Evolutionary conservation across 768 basidiomycete genomes (phyloP), one percentile per base, ranked within the genome.

Genomic region (Kwoniella dejecticola): DNA sequence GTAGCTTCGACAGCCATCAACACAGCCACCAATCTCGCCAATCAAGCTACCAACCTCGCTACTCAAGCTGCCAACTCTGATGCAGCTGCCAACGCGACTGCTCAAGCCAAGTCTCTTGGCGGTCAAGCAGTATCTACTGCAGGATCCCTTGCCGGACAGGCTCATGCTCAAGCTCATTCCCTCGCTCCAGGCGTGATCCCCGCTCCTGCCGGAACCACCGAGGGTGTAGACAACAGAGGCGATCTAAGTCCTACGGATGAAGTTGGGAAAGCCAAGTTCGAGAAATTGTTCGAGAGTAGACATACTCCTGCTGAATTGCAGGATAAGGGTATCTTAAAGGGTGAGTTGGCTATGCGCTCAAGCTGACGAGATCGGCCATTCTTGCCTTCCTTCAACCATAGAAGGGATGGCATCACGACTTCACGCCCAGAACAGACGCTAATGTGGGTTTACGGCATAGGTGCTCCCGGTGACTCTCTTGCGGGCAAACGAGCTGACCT

Each of bases 311-410:
- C 82, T 40, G 84, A 87, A 44, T 81, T 89, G 44, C 81, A 88
- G 62, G 85, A 86, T 31, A 83, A 85, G 64, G 87, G 87, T 73
- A 88, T 89, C 63, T 82, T 89, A 61, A 88, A 88, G 78, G 86
- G 86, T 83, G 52, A 59, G 78, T 69, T 3, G 17, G 13, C 12
- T 15, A n/a, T n/a, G n/a, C n/a, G n/a, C n/a, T 53, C 4, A 31
- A 4, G 27, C 27, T 4, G 24, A 31, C 8, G 36, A 38, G n/a
- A 36, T 36, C 33, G 6, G 29, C 27, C 31, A 26, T 56, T 15
- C 31, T 26, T 52, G 33, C 24, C 30, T 45, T 21, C n/a, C 8
- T 8, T 23, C 44, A 36, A 36, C 33, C 33, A 36, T 36, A 36
- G 33, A 36, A 36, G 7, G 7, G 33, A 36, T 36, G n/a, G n/a